These are phyloP conservation scores for Lithospermum erythrorhizon DNA, from an alignment of 257 asterid species.

Conservation along the genomic window DNA sequence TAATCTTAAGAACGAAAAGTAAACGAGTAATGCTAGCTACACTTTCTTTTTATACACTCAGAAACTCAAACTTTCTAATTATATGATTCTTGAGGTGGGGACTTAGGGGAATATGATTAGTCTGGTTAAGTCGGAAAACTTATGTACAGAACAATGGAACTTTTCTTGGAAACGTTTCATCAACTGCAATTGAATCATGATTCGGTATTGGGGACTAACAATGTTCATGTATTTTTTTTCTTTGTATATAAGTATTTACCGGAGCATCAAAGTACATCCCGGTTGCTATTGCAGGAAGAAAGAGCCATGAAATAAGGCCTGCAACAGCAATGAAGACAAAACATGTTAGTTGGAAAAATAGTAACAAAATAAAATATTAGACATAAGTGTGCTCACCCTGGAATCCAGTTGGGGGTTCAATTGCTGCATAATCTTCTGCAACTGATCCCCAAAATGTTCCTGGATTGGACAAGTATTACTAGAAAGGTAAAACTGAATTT, in stretches of 20 bases:
- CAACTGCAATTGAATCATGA: too few relatives aligned
- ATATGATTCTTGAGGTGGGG: too few relatives aligned
- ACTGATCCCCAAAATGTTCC: slow-evolving; percentile 69
- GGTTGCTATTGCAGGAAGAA: slow-evolving; percentile 66
- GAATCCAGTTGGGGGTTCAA: slow-evolving; percentile 87
- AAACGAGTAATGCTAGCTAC: neutral
- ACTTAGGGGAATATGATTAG: too few relatives aligned
- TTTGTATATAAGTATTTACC: slow-evolving; percentile 19
- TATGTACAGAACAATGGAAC: too few relatives aligned
- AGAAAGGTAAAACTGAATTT: neutral
- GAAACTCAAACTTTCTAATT: too few relatives aligned
- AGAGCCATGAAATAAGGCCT: slow-evolving; percentile 80
- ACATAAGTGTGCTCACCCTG: slow-evolving; percentile 35
- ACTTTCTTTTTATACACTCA: too few relatives aligned
- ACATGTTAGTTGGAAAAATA: neutral
- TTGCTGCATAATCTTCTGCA: slow-evolving; percentile 63
- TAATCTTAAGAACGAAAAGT: neutral
- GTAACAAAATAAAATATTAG: too few relatives aligned
- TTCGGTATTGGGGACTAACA: too few relatives aligned
- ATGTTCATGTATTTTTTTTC: neutral
- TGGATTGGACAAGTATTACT: slow-evolving; percentile 14
- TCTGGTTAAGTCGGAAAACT: too few relatives aligned
- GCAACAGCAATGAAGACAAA: slow-evolving; percentile 2
- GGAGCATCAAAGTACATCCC: slow-evolving; percentile 69
- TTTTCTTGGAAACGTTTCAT: too few relatives aligned